Evolutionary conservation across 768 basidiomycete species (phyloP), one percentile per base, ranked within the genome.

Genomic region (Coprinopsis marcescibilis): DNA sequence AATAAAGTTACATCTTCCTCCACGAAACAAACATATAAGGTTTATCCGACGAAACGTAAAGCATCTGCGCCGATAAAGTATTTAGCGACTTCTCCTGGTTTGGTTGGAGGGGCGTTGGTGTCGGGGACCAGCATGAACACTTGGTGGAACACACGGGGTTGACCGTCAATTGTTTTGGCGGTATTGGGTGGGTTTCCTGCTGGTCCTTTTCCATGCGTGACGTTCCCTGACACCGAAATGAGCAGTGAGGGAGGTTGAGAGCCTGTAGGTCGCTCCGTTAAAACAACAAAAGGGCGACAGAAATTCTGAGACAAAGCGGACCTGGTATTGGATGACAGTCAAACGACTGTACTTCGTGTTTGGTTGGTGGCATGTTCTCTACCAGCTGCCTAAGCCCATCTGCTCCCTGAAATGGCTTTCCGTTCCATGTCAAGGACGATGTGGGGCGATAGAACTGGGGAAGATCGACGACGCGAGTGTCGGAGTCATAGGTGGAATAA

Each of bases 321-420:
- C 89, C 87, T 64, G 88, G 85, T 49, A 92, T 89, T 27, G 90
- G 85, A 61, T 92, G 89, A 55, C 90, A 92, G 60, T 92, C 90
- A 53, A 89, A 89, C 14, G 86, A 89, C 60, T 88, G 84, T 15
- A 92, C 75, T 49, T 92, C 90, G 55, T 92, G 89, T 53, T 81
- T 86, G 21, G 89, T 88, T 15, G 69, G 68, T 1, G 88, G 88
- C 81, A 89, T 89, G 43, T 77, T 78, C 53, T 76, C 65, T 19
- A 89, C 71, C 34, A 90, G 72, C 47, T 78, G 72, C 45, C 72
- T 74, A 37, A 91, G 69, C 2, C 83, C 86, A 17, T 83, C 83
- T 4, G 71, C 62, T 3, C 89, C 89, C 52, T 84, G 80, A 48
- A 81, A 81, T 3, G 86, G 84, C 47, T 78, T 86, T 12, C 89